Conservation (phyloP, 2,329 filamentous ascomycete species). For the Sordariomycetes sp. region DNA sequence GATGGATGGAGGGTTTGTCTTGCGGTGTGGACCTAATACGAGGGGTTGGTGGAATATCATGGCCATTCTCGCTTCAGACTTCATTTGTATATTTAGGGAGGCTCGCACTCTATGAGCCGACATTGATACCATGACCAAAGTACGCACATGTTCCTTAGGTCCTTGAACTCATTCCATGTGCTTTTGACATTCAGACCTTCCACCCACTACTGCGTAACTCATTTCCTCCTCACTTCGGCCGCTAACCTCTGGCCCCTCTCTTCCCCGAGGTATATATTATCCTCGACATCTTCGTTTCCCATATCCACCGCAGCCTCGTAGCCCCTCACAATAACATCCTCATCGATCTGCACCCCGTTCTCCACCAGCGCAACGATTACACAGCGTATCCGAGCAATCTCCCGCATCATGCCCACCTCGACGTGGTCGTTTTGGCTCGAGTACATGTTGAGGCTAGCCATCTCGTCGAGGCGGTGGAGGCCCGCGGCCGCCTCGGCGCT, state of each 20-base stretch:
- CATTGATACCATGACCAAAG: not conserved
- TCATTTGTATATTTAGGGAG: not conserved
- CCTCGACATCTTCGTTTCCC: constrained; percentile 45
- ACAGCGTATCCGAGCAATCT: constrained; percentile 74
- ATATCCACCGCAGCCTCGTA: constrained; percentile 75
- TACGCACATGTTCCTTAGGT: no score
- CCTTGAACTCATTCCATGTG: not conserved
- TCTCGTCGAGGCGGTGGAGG: constrained; percentile 83
- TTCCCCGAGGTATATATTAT: constrained; percentile 46
- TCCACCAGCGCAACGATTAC: constrained; percentile 76
- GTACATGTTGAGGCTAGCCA: constrained; percentile 74
- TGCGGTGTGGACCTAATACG: not conserved
- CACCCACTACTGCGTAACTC: not conserved
- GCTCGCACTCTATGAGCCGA: not conserved
- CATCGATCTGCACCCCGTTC: constrained; percentile 72
- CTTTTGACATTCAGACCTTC: not conserved
- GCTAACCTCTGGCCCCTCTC: constrained; percentile 38
- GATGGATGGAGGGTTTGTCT: not conserved
- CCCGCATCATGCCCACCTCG: constrained; percentile 59
- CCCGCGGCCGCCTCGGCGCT: constrained; percentile 28
- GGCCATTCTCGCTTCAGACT: not conserved
- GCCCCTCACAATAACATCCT: constrained; percentile 71
- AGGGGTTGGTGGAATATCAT: not conserved
- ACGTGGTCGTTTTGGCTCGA: constrained; percentile 91
- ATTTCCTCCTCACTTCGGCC: constrained; percentile 13